phyloP scores from a whole-genome alignment of 352 stramenopile species.

The Pythium phragmiticola region DNA sequence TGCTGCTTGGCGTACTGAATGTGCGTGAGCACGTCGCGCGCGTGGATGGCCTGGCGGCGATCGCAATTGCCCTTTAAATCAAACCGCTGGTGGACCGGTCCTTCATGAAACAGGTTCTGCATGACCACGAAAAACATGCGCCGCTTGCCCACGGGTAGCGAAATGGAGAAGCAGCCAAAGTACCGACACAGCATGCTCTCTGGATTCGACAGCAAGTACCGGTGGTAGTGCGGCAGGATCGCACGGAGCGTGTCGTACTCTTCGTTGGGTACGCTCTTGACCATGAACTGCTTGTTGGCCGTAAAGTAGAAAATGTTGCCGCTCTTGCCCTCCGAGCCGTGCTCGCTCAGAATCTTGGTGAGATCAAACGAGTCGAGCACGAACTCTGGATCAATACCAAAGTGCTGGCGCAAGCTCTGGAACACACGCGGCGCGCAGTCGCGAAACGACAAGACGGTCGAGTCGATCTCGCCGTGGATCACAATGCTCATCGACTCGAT shows the following conservation, averaged over 20 bases:
- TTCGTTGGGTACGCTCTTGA: constrained; percentile 85
- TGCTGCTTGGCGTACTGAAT: constrained; percentile 67
- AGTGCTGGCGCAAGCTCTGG: constrained; percentile 71
- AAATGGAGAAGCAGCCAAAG: constrained; percentile 86
- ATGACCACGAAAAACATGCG: constrained; percentile 90
- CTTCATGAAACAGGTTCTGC: constrained; percentile 85
- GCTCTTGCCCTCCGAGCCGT: constrained; percentile 81
- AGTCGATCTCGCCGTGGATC: constrained; percentile 56
- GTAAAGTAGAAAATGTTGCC: constrained; percentile 90
- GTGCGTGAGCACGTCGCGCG: constrained; percentile 52
- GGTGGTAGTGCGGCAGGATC: constrained; percentile 83
- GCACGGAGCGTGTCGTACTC: constrained; percentile 80
- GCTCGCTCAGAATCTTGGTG: constrained; percentile 65
- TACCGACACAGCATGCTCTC: constrained; percentile 76
- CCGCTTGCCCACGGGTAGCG: constrained; percentile 74
- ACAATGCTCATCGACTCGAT: constrained; percentile 72
- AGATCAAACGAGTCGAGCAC: constrained; percentile 80
- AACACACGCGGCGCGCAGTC: constrained; percentile 83
- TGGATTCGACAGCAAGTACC: constrained; percentile 74
- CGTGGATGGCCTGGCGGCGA: constrained; percentile 63
- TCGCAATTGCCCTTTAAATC: constrained; percentile 85
- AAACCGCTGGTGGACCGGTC: constrained; percentile 74
- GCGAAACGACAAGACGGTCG: constrained; percentile 61
- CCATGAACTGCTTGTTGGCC: constrained; percentile 88
- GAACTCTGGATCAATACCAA: constrained; percentile 64